phyloP scores from a whole-genome alignment of 352 stramenopile species.

The Pythium apleroticum region DNA sequence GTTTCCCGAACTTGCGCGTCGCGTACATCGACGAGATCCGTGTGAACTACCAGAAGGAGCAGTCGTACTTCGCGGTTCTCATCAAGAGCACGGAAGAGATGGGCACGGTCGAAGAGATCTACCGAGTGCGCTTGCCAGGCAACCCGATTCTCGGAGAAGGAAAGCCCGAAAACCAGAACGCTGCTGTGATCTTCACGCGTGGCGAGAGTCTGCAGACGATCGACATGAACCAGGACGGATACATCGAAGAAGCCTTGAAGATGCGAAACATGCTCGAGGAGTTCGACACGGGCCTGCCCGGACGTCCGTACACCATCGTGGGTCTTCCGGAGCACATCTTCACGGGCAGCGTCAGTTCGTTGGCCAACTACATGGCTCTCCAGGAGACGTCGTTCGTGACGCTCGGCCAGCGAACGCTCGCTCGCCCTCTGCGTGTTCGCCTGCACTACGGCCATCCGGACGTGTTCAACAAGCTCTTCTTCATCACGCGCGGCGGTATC shows the following conservation, averaged over 20 bases:
- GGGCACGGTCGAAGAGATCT: constrained; percentile 90
- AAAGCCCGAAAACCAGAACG: constrained; percentile 99
- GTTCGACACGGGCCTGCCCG: constrained; percentile 86
- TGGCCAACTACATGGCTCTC: constrained; percentile 99
- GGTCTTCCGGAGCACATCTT: constrained; percentile 99
- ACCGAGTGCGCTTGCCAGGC: constrained; percentile 96
- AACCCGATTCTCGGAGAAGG: constrained; percentile 98
- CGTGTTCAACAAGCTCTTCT: constrained; percentile 99
- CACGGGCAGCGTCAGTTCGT: constrained; percentile 97
- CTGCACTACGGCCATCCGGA: constrained; percentile 99
- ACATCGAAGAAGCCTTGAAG: constrained; percentile 98
- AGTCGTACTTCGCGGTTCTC: constrained; percentile 97
- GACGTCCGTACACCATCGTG: constrained; percentile 93
- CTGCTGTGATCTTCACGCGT: constrained; percentile 98
- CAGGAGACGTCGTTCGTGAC: constrained; percentile 99
- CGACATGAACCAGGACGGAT: constrained; percentile 99
- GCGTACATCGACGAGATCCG: constrained; percentile 98
- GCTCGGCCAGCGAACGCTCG: constrained; percentile 96
- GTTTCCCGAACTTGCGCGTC: constrained; percentile 96
- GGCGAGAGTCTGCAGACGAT: constrained; percentile 98
- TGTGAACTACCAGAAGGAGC: constrained; percentile 93
- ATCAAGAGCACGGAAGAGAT: constrained; percentile 91
- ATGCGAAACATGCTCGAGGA: constrained; percentile 99
- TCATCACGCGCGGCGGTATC: constrained; percentile 98
- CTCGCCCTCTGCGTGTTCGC: constrained; percentile 94